phyloP scores from a whole-genome alignment of 331 rosid species.

The Erythrophleum ivorense region DNA sequence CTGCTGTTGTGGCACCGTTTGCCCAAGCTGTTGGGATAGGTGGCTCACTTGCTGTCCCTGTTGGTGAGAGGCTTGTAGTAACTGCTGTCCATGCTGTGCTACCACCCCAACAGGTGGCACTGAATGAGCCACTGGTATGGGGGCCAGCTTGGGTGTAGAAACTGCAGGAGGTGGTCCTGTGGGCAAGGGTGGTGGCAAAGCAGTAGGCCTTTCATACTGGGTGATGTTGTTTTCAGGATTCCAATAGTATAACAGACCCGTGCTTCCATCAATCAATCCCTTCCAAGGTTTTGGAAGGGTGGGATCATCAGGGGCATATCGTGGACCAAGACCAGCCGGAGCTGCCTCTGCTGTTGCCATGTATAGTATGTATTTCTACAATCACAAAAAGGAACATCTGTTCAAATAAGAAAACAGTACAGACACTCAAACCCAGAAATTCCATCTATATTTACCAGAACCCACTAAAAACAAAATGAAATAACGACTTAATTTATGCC shows the following conservation, averaged over 20 bases:
- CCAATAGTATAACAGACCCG: conserved; percentile 86
- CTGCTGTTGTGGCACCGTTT: conserved; percentile 55
- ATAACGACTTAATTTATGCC: not conserved
- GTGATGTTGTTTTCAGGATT: conserved; percentile 94
- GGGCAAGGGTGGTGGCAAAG: conserved; percentile 59
- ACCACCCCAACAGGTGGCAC: conserved; percentile 45
- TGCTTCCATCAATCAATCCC: conserved; percentile 93
- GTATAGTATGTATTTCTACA: conserved; percentile 40
- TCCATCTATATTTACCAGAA: not conserved
- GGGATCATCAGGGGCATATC: conserved; percentile 97
- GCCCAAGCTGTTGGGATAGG: conserved; percentile 65
- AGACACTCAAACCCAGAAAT: not conserved
- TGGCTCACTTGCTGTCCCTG: conserved; percentile 62
- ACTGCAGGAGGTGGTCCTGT: conserved; percentile 50
- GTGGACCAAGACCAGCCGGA: conserved; percentile 67
- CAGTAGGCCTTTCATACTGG: conserved; percentile 83
- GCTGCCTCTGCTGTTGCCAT: conserved; percentile 84
- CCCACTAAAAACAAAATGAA: not conserved
- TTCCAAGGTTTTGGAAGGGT: conserved; percentile 93
- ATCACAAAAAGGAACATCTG: not conserved
- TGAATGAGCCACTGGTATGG: conserved; percentile 59
- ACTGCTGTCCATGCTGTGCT: conserved; percentile 68
- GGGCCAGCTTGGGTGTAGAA: conserved; percentile 65
- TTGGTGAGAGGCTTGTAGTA: conserved; percentile 55
- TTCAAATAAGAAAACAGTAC: conserved; percentile 6